A percentile compares a stretch with the other conserved stretches of the same genome.
phyloP scores from a whole-genome alignment of 1,284 basidiomycete genomes.

The Ganoderma resinaceum region DNA sequence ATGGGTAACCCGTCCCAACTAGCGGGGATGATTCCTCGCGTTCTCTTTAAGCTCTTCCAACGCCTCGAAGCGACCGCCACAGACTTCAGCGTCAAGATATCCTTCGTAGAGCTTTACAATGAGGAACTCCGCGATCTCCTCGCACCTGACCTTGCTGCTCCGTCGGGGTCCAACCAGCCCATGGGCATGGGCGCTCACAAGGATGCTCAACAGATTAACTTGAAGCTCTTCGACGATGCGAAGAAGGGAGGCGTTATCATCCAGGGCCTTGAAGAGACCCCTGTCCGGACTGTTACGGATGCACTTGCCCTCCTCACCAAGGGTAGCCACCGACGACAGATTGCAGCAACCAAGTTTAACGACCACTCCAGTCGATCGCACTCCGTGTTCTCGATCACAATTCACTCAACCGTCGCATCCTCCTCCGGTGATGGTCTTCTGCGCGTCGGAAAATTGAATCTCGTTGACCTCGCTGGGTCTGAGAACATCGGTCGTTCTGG shows the following conservation, averaged over 20 bases:
- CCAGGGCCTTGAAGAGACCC: slow-evolving; percentile 93
- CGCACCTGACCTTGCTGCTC: slow-evolving; percentile 72
- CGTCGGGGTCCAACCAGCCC: slow-evolving; percentile 66
- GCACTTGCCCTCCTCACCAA: slow-evolving; percentile 88
- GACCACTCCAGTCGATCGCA: slow-evolving; percentile 98
- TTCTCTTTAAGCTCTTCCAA: slow-evolving; percentile 91
- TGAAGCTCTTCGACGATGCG: slow-evolving; percentile 95
- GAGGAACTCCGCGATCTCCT: slow-evolving; percentile 98
- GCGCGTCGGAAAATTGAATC: slow-evolving; percentile 94
- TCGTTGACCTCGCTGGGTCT: slow-evolving; percentile 97
- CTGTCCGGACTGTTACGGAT: slow-evolving; percentile 85
- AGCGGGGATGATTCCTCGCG: slow-evolving; percentile 98
- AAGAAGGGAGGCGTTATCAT: slow-evolving; percentile 91
- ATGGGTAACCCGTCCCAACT: slow-evolving; percentile 88
- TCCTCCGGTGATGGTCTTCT: slow-evolving; percentile 87
- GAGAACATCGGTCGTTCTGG: slow-evolving; percentile 98
- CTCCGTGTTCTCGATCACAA: slow-evolving; percentile 96
- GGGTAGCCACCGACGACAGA: slow-evolving; percentile 91
- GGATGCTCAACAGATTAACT: slow-evolving; percentile 54
- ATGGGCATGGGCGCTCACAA: slow-evolving; percentile 67
- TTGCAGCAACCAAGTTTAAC: slow-evolving; percentile 98
- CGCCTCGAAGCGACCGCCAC: slow-evolving; percentile 79
- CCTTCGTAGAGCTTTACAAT: slow-evolving; percentile 98
- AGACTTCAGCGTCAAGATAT: slow-evolving; percentile 95
- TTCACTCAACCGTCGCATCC: slow-evolving; percentile 90